These are phyloP conservation scores for Penicillium arizonense DNA, from an alignment of 495 filamentous ascomycete genomes.

Conservation along the genomic window DNA sequence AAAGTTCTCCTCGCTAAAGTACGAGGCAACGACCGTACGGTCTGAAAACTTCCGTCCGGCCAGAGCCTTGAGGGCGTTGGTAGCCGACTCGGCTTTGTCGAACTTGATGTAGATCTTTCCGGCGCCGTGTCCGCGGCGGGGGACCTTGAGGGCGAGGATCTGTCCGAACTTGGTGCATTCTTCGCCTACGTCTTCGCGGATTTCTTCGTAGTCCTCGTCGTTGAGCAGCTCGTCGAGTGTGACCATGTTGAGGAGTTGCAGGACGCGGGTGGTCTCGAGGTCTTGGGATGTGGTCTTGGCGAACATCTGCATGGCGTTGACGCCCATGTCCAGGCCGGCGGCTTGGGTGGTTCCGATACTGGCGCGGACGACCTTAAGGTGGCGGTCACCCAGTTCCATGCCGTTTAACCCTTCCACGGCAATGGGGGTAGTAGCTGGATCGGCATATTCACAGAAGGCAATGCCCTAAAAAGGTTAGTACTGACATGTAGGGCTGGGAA, in stretches of 20 bases:
- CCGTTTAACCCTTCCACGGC: conserved; percentile 89
- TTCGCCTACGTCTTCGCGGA: conserved; percentile 85
- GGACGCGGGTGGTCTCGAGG: conserved; percentile 71
- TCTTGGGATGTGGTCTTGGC: conserved; percentile 84
- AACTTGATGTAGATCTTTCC: conserved; percentile 98
- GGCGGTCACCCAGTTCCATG: conserved; percentile 85
- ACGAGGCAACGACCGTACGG: conserved; percentile 92
- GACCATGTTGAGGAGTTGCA: conserved; percentile 97
- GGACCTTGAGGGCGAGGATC: conserved; percentile 84
- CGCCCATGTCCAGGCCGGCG: conserved; percentile 85
- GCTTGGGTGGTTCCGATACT: conserved; percentile 92
- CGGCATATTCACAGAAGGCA: conserved; percentile 92
- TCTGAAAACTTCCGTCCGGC: conserved; percentile 94
- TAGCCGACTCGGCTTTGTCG: conserved; percentile 73
- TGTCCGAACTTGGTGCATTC: conserved; percentile 90
- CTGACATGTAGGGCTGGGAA: conserved; percentile 4
- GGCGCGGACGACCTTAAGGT: conserved; percentile 81
- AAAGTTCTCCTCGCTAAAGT: conserved; percentile 69
- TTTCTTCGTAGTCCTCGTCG: conserved; percentile 94
- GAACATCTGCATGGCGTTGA: conserved; percentile 99
- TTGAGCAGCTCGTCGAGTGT: conserved; percentile 94
- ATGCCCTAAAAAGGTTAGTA: conserved; percentile 65
- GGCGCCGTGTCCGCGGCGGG: conserved; percentile 82
- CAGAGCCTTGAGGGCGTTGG: conserved; percentile 77
- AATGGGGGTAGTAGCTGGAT: conserved; percentile 73